Evolutionary conservation across 768 basidiomycete genomes (phyloP).

Genomic region (Rhizopogon vulgaris): DNA sequence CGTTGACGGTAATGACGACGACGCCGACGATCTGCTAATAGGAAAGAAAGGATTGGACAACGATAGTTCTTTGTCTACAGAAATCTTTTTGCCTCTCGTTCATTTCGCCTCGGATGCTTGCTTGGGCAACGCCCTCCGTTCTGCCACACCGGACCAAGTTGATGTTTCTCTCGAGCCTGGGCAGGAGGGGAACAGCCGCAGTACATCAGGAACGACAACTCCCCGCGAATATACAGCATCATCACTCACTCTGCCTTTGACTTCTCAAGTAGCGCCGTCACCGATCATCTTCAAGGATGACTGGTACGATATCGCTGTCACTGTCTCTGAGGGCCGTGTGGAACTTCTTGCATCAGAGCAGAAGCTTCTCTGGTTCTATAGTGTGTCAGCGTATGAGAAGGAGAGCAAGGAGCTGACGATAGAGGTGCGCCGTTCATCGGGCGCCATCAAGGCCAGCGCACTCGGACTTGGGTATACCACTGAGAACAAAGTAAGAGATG

Average conservation of each 20-base stretch:
- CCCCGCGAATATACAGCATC: conserved; percentile 9
- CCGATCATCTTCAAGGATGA: conserved; percentile 11
- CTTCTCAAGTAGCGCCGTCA: not conserved
- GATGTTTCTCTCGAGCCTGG: not conserved
- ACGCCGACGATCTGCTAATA: not conserved
- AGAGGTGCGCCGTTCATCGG: conserved; percentile 35
- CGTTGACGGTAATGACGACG: not conserved
- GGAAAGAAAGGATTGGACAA: not conserved
- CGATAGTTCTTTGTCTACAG: conserved; percentile 54
- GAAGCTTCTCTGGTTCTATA: conserved; percentile 46
- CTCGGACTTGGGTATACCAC: not conserved
- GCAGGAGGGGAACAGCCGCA: not conserved
- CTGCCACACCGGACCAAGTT: not conserved
- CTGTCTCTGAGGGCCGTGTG: conserved; percentile 41
- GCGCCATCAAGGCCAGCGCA: conserved; percentile 25
- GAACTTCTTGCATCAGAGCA: conserved; percentile 44
- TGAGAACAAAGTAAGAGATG: not conserved
- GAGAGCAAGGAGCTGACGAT: conserved; percentile 29
- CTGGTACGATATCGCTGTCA: conserved; percentile 35
- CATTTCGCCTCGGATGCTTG: conserved; percentile 63
- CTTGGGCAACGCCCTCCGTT: conserved; percentile 15
- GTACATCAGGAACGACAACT: conserved; percentile 1
- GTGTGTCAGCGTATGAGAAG: conserved; percentile 21
- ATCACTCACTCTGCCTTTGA: conserved; percentile 8
- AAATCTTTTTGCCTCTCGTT: conserved; percentile 86